Base-by-base conservation (phyloP, 306 rosid species). In the Lathyrus aphaca region DNA sequence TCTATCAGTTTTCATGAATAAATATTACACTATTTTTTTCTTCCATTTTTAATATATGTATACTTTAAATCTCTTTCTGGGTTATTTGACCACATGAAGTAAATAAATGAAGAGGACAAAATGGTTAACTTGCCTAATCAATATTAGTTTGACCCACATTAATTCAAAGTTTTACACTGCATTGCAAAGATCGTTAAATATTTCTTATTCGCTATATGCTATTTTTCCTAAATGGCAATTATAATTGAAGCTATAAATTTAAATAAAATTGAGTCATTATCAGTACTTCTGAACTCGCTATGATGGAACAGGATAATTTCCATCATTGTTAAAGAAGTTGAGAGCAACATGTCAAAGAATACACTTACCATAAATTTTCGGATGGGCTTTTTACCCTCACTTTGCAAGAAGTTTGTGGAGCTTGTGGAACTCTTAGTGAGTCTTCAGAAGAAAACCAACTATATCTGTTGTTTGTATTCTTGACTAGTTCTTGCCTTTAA, bases 341-440 rank as follows among this genome's bases (percentile, higher is more conserved):
- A 94, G 86, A 88, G 81, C 81, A 87, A 81, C 84, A 87, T 91
- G 79, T 74, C 89, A 49, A 91, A 86, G 85, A 91, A 88, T 71
- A 86, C 94, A 23, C 88, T 94, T 68, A 86, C 85, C 25, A 75
- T 86, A 66, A 91, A 86, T 82, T 88, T 91, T 74, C 84, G 81
- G 75, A 88, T 91, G 97, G 83, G 82, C 69, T 77, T 84, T 71
- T 79, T 94, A 73, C 91, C 94, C 70, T 83, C 88, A 76, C 90
- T 94, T 9, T 87, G 91, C 78, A 74, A 83, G 68, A 91, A 85
- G 80, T 94, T 86, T 83, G 89, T 88, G 78, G 91, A 88, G 85
- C 99, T 94, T 63, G 95, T 94, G 74, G 88, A 69, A 80, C 78
- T 94, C 66, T 72, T 94, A 86, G 99, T 94, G 66, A 82, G 94